Conservation (phyloP, 2,329 filamentous ascomycete species). For the Alternaria arbusti region DNA sequence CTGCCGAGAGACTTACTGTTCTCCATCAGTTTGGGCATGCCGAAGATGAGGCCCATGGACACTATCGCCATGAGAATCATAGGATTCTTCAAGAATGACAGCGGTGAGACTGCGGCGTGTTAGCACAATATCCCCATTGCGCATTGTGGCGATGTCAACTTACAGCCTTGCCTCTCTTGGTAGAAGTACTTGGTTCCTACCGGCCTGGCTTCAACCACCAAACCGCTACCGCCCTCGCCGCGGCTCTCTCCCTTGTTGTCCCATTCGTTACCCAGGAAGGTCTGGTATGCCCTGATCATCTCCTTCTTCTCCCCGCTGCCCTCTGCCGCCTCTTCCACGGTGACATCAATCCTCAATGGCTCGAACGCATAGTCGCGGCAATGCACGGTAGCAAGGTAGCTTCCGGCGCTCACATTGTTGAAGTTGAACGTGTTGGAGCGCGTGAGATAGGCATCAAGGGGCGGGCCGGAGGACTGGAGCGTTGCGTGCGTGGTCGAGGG, state of each 20-base stretch:
- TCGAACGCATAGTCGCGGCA: constrained; percentile 76
- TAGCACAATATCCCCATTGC: constrained; percentile 12
- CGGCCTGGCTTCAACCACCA: constrained; percentile 66
- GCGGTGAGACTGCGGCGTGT: constrained; percentile 68
- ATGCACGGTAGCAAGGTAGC: constrained; percentile 84
- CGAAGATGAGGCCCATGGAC: constrained; percentile 82
- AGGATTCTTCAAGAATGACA: constrained; percentile 86
- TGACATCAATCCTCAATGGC: constrained; percentile 80
- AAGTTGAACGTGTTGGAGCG: constrained; percentile 77
- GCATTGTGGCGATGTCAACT: constrained; percentile 47
- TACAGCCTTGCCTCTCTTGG: constrained; percentile 75
- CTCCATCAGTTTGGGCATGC: constrained; percentile 93
- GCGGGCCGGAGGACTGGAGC: constrained; percentile 63
- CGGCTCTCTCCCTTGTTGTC: constrained; percentile 76
- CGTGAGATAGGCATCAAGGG: constrained; percentile 68
- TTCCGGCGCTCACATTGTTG: constrained; percentile 70
- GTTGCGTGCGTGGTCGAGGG: constrained; percentile 68
- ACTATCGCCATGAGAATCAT: constrained; percentile 94
- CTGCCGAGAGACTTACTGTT: constrained; percentile 73
- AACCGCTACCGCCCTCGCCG: constrained; percentile 52
- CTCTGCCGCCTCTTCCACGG: constrained; percentile 33
- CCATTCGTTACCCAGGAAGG: constrained; percentile 89
- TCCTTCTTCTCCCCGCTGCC: constrained; percentile 40
- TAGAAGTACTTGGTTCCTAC: constrained; percentile 76
- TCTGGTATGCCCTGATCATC: constrained; percentile 76